Base-by-base conservation (phyloP, 73 alveolate genomes). In the Paraurostyla sp. region DNA sequence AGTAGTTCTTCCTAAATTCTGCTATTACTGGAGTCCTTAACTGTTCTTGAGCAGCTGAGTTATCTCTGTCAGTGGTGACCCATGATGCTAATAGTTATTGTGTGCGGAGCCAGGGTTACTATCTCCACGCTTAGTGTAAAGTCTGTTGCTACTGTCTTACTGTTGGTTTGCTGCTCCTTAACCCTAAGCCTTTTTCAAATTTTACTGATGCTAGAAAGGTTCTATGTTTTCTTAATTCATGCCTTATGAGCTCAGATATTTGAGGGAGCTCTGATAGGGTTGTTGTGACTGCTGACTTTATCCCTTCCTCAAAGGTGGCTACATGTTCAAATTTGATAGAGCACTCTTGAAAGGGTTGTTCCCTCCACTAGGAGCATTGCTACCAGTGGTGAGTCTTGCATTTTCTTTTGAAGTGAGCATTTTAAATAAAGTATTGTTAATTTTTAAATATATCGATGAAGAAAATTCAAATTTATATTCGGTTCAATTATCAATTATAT, bases 361-460 rank as follows among this genome's bases (percentile, higher is more conserved):
- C n/a, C n/a, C n/a, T n/a, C n/a, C n/a, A n/a, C n/a, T n/a, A n/a
- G n/a, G n/a, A n/a, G 52, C 78, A 29, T 60, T 60, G 16, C 50
- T 16, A 27, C 29, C 51, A 9, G 50, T 29, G 9, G 78, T 33
- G 32, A 11, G 23, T 30, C 9, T 30, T 60, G 16, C 25, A 60
- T 11, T 9, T 60, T 45, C 78, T 60, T 60, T 60, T 27, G 78
- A 60, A 60, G 78, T 23, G 6, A 9, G 49, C 50, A 29, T 60
- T 9, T 9, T 9, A 27, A 20, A 29, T 60, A 6, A 3, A 2
- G 49, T 27, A 20, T 60, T 50, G 51, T 60, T 60, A 3, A 60
- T 60, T 60, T 60, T 16, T 29, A 60, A 60, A 29, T 60, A 60
- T 60, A 60, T 60, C 78, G 50, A 60, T 27, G 78, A 60, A 60